Base-by-base conservation (phyloP, 805 yeast genomes). In the Candida insectorum region DNA sequence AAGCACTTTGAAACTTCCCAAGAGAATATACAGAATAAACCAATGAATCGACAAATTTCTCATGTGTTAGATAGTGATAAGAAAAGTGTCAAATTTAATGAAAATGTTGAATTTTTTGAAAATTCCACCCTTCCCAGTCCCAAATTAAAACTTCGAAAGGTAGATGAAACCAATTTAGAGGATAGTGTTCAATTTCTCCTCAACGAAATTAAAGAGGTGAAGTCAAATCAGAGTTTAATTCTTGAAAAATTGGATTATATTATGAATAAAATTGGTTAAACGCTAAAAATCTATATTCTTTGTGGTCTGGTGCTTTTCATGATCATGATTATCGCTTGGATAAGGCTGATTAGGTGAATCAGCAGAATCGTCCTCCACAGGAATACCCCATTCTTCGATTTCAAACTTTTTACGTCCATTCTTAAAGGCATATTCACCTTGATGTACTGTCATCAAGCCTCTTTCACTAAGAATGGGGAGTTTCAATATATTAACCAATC, bases 331-430 rank as follows among this genome's bases (percentile, higher is more conserved):
- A 16, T 33, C 52, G 5, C 25, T 2, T 9, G 29, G 14, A 19
- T 17, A 15, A 3, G 56, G 13, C 4, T 28, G n/a, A 13, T 26
- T 31, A 5, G 23, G 23, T 8, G 10, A 8, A 8, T 20, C 23
- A 8, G 21, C 62, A 10, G 48, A 81, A n/a, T 71, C 84, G 37
- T 83, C 94, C 37, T 88, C 96, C 2, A 91, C 95, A 0, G 98
- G 97, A 31, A 93, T 93, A n/a, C 95, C 86, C 95, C 96, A 93
- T 49, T 81, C 86, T 45, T 85, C 91, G 33, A 93, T 81, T 49
- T 85, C 96, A 52, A 91, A 87, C 48, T 74, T 79, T 56, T 79
- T 77, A 42, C 84, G 73, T 10, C 96, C 91, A 44, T 87, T 85
- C 51, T 81, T 80, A 62, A 89, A 91, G 4, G 95, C 87, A 56